Percentiles rank a stretch among this genome's conserved stretches.
These are phyloP conservation scores for Candida vartiovaarae DNA, from an alignment of 805 yeast genomes.

Conservation along the genomic window DNA sequence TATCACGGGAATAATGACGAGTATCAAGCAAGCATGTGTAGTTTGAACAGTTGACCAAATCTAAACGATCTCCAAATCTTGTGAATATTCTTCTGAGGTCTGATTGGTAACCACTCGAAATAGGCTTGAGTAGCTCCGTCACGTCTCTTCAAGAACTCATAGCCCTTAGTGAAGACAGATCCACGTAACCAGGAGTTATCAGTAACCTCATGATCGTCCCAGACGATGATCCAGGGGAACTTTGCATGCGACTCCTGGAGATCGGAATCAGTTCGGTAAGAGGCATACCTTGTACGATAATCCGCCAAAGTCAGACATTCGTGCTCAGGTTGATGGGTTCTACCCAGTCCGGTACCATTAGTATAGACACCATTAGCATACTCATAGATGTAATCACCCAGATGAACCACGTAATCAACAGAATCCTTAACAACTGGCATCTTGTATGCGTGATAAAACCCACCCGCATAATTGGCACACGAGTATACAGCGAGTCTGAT, in stretches of 20 bases:
- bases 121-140: slow-evolving; percentile 18
- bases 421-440: slow-evolving; percentile 17
- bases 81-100: slow-evolving; percentile 12
- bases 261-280: slow-evolving; percentile 18
- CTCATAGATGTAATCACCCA: slow-evolving; percentile 24
- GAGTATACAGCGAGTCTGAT: slow-evolving; percentile 19
- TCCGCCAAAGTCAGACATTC: slow-evolving; percentile 18
- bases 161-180: slow-evolving; percentile 18
- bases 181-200: slow-evolving; percentile 23
- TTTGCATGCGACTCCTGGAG: slow-evolving; percentile 18
- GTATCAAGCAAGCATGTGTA: slow-evolving; percentile 21
- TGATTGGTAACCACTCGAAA: slow-evolving; percentile 23
- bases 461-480: slow-evolving; percentile 22
- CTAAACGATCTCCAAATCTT: slow-evolving; percentile 20
- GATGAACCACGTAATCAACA: slow-evolving; percentile 20
- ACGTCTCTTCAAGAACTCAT: slow-evolving; percentile 14
- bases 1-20: slow-evolving; percentile 21
- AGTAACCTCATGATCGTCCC: slow-evolving; percentile 26
- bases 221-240: slow-evolving; percentile 22
- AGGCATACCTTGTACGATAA: slow-evolving; percentile 18
- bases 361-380: slow-evolving; percentile 20
- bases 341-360: slow-evolving; percentile 15
- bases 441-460: slow-evolving; percentile 19
- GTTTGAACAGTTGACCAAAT: slow-evolving; percentile 17
- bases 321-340: slow-evolving; percentile 17